Evolutionary conservation across 768 basidiomycete genomes (phyloP), one percentile per base, ranked within the genome.

Genomic region (Asterophora parasitica): DNA sequence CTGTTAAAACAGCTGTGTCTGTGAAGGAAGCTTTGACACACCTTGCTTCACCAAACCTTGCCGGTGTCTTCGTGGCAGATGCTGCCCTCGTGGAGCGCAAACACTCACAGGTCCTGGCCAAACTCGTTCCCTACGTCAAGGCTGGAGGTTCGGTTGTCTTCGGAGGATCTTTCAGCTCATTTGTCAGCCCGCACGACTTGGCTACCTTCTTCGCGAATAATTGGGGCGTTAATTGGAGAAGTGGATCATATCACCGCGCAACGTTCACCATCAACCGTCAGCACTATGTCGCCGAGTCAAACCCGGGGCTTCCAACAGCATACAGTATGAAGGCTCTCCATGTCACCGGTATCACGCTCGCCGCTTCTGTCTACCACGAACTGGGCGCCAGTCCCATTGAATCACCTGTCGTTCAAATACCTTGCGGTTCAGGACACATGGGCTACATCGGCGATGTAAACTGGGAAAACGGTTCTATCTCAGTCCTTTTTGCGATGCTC

Each of bases 311-410:
- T 8, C 48, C 41, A 1, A 19, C 34, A 2, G 58, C 64, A 1
- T 72, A 69, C 54, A 73, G 70, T 55, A 74, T 74, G 71, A 75
- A 75, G 53, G 63, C 70, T 1, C 47, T 71, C 3, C 66, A 70
- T 44, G 49, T 73, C 43, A 53, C 52, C 36, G 57, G 60, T 30
- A 59, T 68, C 37, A 27, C 49, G 3, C 44, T 59, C 16, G 58
- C 59, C 26, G 53, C 57, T 26, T 61, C 61, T 11, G 42, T 75
- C 1, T 75, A 76, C 48, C 46, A 36, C 13, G 51, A 62, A 16
- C 55, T 47, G 4, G 50, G 57, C 3, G 56, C 30, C 39, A 42
- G 50, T 17, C n/a, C 35, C 8, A 11, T 44, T 1, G 55, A 56
- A 48, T 65, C 49, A 10, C 51, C 67, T 28, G 56, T 63, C 20